These are phyloP conservation scores for Gnetum montanum DNA, from an alignment of 75 land plant genomes.

Conservation along the genomic window DNA sequence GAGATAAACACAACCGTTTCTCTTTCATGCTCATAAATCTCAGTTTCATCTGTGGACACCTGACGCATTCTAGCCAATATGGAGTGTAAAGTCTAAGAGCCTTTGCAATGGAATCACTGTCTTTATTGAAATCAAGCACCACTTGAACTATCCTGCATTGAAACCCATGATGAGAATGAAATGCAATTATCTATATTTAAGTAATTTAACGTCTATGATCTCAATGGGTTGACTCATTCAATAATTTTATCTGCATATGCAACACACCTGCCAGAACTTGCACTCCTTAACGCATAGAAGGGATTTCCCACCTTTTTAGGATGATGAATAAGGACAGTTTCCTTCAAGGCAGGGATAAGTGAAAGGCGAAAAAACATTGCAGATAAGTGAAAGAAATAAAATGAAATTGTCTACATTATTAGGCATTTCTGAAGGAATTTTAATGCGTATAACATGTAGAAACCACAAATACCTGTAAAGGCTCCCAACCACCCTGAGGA, in stretches of 20 bases:
- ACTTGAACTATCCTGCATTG: slow-evolving; percentile 65
- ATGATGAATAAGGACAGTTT: slow-evolving; percentile 74
- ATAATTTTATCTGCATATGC: no score
- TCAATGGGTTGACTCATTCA: no score
- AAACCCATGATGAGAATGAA: no score
- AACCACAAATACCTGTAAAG: slow-evolving; percentile 42
- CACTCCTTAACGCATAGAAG: slow-evolving; percentile 45
- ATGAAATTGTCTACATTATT: no score
- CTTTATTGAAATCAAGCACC: slow-evolving; percentile 61
- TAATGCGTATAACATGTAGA: no score
- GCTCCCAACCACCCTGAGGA: slow-evolving; percentile 82
- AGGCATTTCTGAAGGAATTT: no score
- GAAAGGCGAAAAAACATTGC: no score
- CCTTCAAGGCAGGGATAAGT: slow-evolving; percentile 27
- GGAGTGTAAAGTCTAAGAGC: slow-evolving; percentile 67
- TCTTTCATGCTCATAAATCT: slow-evolving; percentile 26
- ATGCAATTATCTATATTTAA: no score
- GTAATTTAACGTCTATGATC: no score
- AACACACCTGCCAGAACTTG: slow-evolving; percentile 56
- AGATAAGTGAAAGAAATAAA: no score
- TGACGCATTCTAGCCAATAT: slow-evolving; percentile 68
- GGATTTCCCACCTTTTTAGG: slow-evolving; percentile 35
- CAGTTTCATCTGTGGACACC: slow-evolving; percentile 63
- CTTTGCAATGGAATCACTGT: slow-evolving; percentile 33
- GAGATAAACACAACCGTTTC: slow-evolving; percentile 13